Base-by-base conservation (phyloP, 371 early-diverging fungal species). In the Syncephalastrum racemosum region DNA sequence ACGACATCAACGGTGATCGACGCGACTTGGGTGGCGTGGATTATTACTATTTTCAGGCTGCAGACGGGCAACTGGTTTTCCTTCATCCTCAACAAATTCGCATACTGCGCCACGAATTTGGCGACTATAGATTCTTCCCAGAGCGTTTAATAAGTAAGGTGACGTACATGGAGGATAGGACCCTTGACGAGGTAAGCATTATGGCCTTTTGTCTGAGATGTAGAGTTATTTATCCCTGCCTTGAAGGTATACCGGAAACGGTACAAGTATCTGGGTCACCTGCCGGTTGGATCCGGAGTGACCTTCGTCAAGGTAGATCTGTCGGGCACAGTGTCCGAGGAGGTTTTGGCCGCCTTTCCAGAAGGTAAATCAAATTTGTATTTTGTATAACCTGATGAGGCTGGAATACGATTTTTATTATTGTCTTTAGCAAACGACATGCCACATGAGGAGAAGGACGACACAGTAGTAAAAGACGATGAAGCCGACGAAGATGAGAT, bases 11-110 rank as follows among this genome's bases (percentile, higher is more conserved):
- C 41, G 31, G 45, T 27, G 24, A 43, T 50, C 22, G 45, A 46
- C 43, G 23, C 18, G 24, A 53, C 8, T 16, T 16, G 2, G 13
- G 20, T n/a, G 18, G 14, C 12, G 10, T 20, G 4, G 50, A 31
- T 2, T 86, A 82, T 58, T 85, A 80, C 64, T 91, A 85, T 62
- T 89, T 88, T 62, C 93, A 92, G 61, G 74, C 87, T 1, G 77
- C 78, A 14, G 91, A 91, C 59, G 95, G 95, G 7, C 90, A 89
- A 60, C 88, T 85, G 60, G 67, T 90, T 24, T 95, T 88, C 60
- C 79, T 95, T 50, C 90, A 92, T 47, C 92, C 94, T 10, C 73
- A 92, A 12, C 87, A 91, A 61, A 83, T 90, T 63, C 85, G 88
- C 22, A 74, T 92, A 4, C 66, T 95, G 47, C 81, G 82, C 45